These are phyloP conservation scores for Paraconiothyrium brasiliense DNA, from an alignment of 2,329 filamentous ascomycete genomes.

Conservation along the genomic window DNA sequence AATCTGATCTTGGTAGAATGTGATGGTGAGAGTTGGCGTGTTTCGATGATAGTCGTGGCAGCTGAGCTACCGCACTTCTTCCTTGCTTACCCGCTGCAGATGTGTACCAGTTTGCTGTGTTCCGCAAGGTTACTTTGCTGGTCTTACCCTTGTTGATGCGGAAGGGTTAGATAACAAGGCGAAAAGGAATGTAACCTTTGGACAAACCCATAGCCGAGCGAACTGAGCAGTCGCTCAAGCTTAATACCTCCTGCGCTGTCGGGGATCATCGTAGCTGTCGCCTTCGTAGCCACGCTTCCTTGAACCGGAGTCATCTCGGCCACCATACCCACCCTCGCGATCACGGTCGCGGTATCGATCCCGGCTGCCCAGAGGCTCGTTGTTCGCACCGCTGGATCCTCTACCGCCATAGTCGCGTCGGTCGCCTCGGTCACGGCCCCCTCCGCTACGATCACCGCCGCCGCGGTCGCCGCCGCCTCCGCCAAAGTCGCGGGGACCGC, in stretches of 20 bases:
- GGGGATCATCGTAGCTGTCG: slow-evolving; percentile 79
- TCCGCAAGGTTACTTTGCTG: slow-evolving; percentile 31
- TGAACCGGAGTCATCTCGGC: slow-evolving; percentile 57
- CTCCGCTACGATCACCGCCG: slow-evolving; percentile 43
- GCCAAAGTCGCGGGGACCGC: slow-evolving; percentile 51
- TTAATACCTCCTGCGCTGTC: slow-evolving; percentile 69
- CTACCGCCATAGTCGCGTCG: slow-evolving; percentile 37
- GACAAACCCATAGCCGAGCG: slow-evolving; percentile 47
- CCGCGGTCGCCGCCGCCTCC: slow-evolving; percentile 44
- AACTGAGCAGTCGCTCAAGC: slow-evolving; percentile 28
- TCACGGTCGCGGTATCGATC: slow-evolving; percentile 56
- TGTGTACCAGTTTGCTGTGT: slow-evolving; percentile 20
- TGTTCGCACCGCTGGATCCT: slow-evolving; percentile 77
- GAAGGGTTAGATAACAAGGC: slow-evolving; percentile 38
- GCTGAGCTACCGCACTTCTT: slow-evolving; percentile 8
- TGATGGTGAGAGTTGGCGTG: neutral
- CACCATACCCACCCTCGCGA: slow-evolving; percentile 39
- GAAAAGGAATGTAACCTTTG: slow-evolving; percentile 48
- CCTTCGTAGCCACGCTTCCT: slow-evolving; percentile 73
- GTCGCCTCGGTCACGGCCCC: slow-evolving; percentile 31
- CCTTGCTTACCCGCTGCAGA: slow-evolving; percentile 39
- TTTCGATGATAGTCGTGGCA: slow-evolving; percentile 2
- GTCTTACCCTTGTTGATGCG: slow-evolving; percentile 49
- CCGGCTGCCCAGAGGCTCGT: slow-evolving; percentile 77
- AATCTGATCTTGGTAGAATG: neutral